Conservation (phyloP, 441 rosid genomes). For the Biscutella laevigata region DNA sequence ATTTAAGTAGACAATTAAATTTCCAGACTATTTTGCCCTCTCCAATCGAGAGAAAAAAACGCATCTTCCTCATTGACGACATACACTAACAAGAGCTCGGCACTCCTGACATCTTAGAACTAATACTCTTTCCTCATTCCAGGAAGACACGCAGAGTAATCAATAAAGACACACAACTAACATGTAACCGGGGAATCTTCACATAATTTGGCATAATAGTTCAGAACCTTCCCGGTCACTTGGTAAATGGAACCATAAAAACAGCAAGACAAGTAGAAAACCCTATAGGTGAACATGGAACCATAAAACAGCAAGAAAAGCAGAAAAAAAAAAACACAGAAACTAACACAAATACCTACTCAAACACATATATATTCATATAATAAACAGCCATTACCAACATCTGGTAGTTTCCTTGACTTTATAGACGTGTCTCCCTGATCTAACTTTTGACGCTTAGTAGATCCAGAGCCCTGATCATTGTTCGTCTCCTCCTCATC, state of each 20-base stretch:
- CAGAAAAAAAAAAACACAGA: slow-evolving; percentile 19
- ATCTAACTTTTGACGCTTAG: slow-evolving; percentile 66
- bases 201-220: not conserved
- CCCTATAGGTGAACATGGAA: not conserved
- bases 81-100: not conserved
- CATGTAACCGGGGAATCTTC: not conserved
- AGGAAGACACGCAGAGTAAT: slow-evolving; percentile 1
- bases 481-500: slow-evolving; percentile 44
- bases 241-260: not conserved
- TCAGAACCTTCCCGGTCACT: not conserved
- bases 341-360: slow-evolving; percentile 16
- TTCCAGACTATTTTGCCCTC: slow-evolving; percentile 61
- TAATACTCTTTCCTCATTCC: slow-evolving; percentile 9
- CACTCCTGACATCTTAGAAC: not conserved
- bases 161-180: not conserved
- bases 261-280: too few relatives aligned
- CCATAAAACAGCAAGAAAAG: not conserved
- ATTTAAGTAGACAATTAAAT: slow-evolving; percentile 78
- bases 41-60: slow-evolving; percentile 22
- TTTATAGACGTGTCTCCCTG: slow-evolving; percentile 37
- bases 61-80: not conserved
- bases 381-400: slow-evolving; percentile 82
- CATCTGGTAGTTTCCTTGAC: slow-evolving; percentile 42
- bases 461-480: slow-evolving; percentile 36
- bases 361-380: slow-evolving; percentile 23